Evolutionary conservation across 768 basidiomycete genomes (phyloP).

Genomic region (Phylloporus arenicola): DNA sequence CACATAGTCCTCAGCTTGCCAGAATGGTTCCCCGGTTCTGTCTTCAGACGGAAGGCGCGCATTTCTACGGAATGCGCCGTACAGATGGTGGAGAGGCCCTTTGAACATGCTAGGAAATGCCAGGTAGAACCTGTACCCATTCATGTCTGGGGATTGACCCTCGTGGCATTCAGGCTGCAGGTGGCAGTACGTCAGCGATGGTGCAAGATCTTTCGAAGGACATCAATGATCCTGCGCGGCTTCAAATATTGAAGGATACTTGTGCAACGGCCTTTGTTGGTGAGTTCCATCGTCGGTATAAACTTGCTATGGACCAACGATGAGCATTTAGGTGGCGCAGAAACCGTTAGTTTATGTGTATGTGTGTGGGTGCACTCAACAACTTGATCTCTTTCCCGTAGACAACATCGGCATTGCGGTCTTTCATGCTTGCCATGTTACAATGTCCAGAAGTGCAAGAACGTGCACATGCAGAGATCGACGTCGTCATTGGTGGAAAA

Average conservation of each 20-base stretch:
- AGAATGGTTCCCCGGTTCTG: slow-evolving; percentile 20
- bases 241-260: background rate
- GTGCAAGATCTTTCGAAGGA: slow-evolving; percentile 9
- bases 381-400: background rate
- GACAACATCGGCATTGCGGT: background rate
- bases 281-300: background rate
- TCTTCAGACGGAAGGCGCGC: slow-evolving; percentile 25
- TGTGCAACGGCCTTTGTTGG: background rate
- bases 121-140: slow-evolving; percentile 3
- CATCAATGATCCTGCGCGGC: background rate
- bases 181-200: slow-evolving; percentile 10
- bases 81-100: slow-evolving; percentile 15
- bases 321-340: slow-evolving; percentile 16
- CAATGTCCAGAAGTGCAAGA: slow-evolving; percentile 2
- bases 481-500: background rate
- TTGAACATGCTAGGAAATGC: slow-evolving; percentile 10
- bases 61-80: slow-evolving; percentile 6
- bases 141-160: background rate
- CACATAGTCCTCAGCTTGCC: slow-evolving; percentile 19
- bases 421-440: slow-evolving; percentile 32
- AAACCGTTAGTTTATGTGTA: slow-evolving; percentile 9
- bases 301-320: background rate
- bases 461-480: too few species aligned
- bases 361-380: background rate
- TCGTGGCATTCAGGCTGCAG: slow-evolving; percentile 6